phyloP scores from a whole-genome alignment of 2,329 filamentous ascomycete genomes.

The Diaporthe sp. region DNA sequence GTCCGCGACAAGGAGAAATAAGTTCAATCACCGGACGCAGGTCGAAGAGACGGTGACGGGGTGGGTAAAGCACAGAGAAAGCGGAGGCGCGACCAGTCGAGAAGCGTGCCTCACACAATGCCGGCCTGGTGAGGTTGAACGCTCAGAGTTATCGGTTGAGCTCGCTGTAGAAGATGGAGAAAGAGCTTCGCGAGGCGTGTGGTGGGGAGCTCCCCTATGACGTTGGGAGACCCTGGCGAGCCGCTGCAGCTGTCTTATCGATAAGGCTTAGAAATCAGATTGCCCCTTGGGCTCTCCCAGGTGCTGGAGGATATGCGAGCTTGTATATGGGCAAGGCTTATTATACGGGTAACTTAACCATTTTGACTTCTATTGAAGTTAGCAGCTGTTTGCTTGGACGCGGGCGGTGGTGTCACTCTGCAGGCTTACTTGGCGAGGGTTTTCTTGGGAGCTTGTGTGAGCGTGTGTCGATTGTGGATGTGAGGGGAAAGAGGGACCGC shows the following conservation, averaged over 20 bases:
- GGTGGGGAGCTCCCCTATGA: constrained; percentile 25
- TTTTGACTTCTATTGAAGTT: no score
- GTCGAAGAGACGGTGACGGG: background rate
- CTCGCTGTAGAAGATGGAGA: background rate
- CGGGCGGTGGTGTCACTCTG: no score
- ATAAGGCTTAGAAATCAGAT: constrained; percentile 10
- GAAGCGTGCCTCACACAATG: background rate
- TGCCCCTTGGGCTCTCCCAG: no score
- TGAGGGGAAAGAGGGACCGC: no score
- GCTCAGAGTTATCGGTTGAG: background rate
- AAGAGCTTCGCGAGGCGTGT: background rate
- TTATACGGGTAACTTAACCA: no score
- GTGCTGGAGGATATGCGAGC: no score
- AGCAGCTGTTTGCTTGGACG: no score
- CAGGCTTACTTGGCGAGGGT: no score
- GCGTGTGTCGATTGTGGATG: no score
- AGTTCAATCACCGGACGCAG: background rate
- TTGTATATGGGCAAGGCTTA: no score
- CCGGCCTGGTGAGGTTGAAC: background rate
- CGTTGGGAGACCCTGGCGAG: constrained; percentile 27
- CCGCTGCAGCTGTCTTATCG: constrained; percentile 43
- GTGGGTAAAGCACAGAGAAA: background rate
- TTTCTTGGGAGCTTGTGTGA: no score
- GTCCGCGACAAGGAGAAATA: background rate
- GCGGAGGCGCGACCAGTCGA: background rate